Evolutionary conservation across 1,284 basidiomycete genomes (phyloP).

Genomic region (Sanghuangporus baumii): DNA sequence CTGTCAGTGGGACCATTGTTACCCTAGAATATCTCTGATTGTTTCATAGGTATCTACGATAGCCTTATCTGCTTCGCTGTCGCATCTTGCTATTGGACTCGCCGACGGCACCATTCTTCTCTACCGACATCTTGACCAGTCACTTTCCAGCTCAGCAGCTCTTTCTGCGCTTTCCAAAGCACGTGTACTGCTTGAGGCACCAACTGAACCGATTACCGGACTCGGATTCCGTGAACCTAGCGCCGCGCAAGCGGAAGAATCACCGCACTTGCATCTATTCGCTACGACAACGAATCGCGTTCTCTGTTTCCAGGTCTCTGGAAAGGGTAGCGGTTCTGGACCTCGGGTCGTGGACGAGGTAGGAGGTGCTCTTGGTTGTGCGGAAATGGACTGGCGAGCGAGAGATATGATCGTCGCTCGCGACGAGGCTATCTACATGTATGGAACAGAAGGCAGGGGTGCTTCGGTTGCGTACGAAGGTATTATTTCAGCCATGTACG

Average conservation of each 20-base stretch:
- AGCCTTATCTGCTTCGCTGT: conserved; percentile 74
- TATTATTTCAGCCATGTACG: conserved; percentile 24
- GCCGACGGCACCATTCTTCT: conserved; percentile 93
- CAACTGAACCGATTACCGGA: conserved; percentile 85
- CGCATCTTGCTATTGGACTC: conserved; percentile 86
- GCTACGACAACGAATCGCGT: conserved; percentile 86
- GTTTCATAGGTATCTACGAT: conserved; percentile 66
- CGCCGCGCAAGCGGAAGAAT: conserved; percentile 31
- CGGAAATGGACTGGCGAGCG: conserved; percentile 68
- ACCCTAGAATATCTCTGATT: conserved; percentile 1
- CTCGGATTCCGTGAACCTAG: conserved; percentile 59
- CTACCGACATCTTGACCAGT: conserved; percentile 88
- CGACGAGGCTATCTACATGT: conserved; percentile 90
- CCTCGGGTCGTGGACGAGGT: conserved; percentile 79
- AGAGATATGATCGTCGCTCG: conserved; percentile 81
- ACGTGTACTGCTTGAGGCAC: conserved; percentile 72
- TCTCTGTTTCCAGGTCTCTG: conserved; percentile 71
- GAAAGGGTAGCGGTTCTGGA: conserved; percentile 64
- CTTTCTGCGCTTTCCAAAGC: conserved; percentile 76
- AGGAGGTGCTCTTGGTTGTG: conserved; percentile 81
- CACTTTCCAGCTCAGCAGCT: conserved; percentile 56
- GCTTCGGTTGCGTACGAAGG: conserved; percentile 91
- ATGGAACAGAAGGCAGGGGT: conserved; percentile 78
- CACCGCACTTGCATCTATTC: conserved; percentile 61
- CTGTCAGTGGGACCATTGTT: conserved; percentile 41